phyloP scores from a whole-genome alignment of 805 yeast species.

The Vanderwaltozyma yarrowii region DNA sequence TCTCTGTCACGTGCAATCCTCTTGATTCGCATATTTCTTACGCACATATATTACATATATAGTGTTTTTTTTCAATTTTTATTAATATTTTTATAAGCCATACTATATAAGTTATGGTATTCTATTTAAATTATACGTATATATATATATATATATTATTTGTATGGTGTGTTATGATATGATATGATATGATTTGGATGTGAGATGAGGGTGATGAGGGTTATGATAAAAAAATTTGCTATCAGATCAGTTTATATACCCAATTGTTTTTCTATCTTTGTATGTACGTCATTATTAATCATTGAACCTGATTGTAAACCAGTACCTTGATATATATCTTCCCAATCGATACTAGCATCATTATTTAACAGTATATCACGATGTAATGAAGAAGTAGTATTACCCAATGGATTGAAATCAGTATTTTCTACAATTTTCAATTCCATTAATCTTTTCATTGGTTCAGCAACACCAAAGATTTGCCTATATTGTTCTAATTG shows the following conservation, averaged over 20 bases:
- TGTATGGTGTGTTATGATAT: no score
- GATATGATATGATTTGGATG: no score
- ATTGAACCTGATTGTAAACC: constrained; percentile 30
- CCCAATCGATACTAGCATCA: constrained; percentile 83
- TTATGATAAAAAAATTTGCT: not conserved
- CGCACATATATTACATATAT: no score
- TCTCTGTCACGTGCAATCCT: no score
- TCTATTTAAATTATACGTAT: no score
- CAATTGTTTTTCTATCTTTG: constrained; percentile 59
- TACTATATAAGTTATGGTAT: no score
- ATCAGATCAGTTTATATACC: constrained; percentile 33
- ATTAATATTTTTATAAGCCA: no score
- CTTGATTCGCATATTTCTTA: no score
- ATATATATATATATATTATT: no score
- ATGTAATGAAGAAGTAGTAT: constrained; percentile 39
- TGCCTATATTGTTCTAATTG: constrained; percentile 72
- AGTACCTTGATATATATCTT: constrained; percentile 63
- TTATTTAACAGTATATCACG: constrained; percentile 69
- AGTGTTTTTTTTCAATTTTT: no score
- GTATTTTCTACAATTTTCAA: constrained; percentile 57
- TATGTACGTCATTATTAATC: constrained; percentile 48
- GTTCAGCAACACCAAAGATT: constrained; percentile 86
- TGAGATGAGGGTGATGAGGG: no score
- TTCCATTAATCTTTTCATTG: constrained; percentile 88
- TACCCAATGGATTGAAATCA: constrained; percentile 55